phyloP scores from a whole-genome alignment of 1,139 yeast genomes.

The Blastobotrys capitulatus region DNA sequence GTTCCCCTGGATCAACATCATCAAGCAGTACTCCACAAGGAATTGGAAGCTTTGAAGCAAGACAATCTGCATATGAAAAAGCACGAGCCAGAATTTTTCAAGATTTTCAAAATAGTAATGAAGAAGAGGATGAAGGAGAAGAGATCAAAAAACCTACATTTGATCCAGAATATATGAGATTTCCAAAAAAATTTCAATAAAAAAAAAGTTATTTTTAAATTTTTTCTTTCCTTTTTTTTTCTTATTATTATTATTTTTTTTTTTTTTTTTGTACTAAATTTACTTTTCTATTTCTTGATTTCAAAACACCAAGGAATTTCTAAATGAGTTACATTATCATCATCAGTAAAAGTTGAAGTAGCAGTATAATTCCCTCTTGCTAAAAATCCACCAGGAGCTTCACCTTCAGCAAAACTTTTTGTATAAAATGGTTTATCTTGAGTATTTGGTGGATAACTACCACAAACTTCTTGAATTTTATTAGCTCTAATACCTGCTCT shows the following conservation, averaged over 20 bases:
- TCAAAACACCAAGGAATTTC: slow-evolving; percentile 82
- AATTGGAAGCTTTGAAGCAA: slow-evolving; percentile 23
- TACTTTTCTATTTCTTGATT: slow-evolving; percentile 34
- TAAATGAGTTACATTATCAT: slow-evolving; percentile 72
- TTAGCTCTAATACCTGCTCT: slow-evolving; percentile 86
- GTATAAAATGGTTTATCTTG: slow-evolving; percentile 75
- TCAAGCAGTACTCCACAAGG: slow-evolving; percentile 4
- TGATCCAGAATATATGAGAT: slow-evolving; percentile 16
- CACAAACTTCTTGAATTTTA: slow-evolving; percentile 80
- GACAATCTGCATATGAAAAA: slow-evolving; percentile 41
- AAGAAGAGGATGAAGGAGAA: slow-evolving; percentile 23
- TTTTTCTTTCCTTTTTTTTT: too few relatives aligned
- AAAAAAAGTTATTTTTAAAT: neutral
- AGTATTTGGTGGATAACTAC: slow-evolving; percentile 90
- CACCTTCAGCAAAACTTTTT: slow-evolving; percentile 67
- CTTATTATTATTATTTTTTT: neutral
- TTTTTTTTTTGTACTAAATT: neutral
- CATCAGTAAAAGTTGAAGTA: slow-evolving; percentile 77
- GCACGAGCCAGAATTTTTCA: slow-evolving; percentile 45
- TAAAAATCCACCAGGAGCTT: slow-evolving; percentile 85
- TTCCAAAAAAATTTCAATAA: neutral
- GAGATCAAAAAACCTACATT: slow-evolving; percentile 15
- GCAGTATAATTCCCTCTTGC: slow-evolving; percentile 87
- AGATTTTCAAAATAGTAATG: slow-evolving; percentile 17
- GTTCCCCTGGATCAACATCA: neutral